These are phyloP conservation scores for Ophiostoma piceae DNA, from an alignment of 2,329 filamentous ascomycete species.

Conservation along the genomic window DNA sequence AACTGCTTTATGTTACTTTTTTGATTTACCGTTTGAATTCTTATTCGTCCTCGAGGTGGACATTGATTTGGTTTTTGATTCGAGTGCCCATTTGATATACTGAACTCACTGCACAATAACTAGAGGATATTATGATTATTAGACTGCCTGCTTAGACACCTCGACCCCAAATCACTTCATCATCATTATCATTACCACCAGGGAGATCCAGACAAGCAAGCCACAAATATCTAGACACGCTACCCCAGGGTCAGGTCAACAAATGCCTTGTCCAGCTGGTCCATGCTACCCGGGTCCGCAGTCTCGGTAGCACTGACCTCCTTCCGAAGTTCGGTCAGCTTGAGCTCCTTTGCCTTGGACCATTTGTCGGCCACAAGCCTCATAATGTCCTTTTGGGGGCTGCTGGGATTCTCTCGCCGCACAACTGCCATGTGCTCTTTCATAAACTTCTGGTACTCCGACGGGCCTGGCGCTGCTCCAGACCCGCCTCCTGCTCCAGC, in stretches of 20 bases:
- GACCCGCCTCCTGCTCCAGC: slow-evolving; percentile 18
- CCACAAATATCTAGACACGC: no score
- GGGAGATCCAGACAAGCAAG: no score
- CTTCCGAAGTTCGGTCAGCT: not conserved
- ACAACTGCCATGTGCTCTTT: slow-evolving; percentile 63
- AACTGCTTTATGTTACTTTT: not conserved
- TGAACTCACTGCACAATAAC: not conserved
- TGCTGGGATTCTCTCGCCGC: slow-evolving; percentile 50
- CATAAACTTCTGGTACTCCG: slow-evolving; percentile 50
- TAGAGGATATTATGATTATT: not conserved
- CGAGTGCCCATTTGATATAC: not conserved
- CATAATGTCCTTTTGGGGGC: slow-evolving; percentile 65
- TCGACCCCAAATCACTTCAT: no score
- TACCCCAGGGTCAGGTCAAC: slow-evolving; percentile 25
- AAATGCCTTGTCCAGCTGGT: slow-evolving; percentile 24
- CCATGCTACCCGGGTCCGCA: slow-evolving; percentile 16
- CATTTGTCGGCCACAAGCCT: slow-evolving; percentile 60
- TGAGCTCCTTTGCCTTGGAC: slow-evolving; percentile 40
- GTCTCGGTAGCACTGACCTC: slow-evolving; percentile 24
- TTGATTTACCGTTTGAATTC: not conserved
- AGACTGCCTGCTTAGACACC: not conserved
- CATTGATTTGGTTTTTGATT: not conserved
- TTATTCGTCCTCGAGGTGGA: no score
- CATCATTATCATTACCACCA: no score
- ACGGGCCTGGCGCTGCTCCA: slow-evolving; percentile 28